phyloP scores from a whole-genome alignment of 1,139 yeast species.

The Debaryomyces sp. region DNA sequence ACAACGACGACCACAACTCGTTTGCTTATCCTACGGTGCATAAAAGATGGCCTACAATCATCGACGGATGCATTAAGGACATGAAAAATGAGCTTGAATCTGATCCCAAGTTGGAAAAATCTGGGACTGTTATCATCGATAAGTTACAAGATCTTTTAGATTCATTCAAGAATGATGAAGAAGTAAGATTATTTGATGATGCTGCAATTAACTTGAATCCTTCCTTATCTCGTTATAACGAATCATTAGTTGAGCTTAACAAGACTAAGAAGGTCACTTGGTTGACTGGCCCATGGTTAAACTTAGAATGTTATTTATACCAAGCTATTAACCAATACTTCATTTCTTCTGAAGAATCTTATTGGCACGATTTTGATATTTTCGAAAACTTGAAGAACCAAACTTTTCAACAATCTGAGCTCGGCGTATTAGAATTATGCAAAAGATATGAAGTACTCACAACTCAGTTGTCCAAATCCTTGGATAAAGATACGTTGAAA shows the following conservation, averaged over 20 bases:
- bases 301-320: conserved; percentile 82
- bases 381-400: conserved; percentile 69
- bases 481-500: conserved; percentile 51
- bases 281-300: conserved; percentile 93
- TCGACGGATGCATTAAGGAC: conserved; percentile 70
- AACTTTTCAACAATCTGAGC: conserved; percentile 73
- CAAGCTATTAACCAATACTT: conserved; percentile 59
- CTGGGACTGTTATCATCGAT: conserved; percentile 35
- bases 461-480: conserved; percentile 36
- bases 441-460: conserved; percentile 53
- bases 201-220: conserved; percentile 42
- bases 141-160: conserved; percentile 43
- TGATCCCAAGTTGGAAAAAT: conserved; percentile 20
- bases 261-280: conserved; percentile 53
- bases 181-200: conserved; percentile 44
- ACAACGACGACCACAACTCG: conserved; percentile 69
- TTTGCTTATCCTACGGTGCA: conserved; percentile 83
- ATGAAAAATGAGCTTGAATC: conserved; percentile 27
- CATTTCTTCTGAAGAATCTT: conserved; percentile 24
- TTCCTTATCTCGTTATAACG: conserved; percentile 55
- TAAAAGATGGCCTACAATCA: conserved; percentile 85
- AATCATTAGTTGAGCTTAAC: conserved; percentile 35
- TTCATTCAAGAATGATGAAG: conserved; percentile 40
- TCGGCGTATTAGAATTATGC: conserved; percentile 84
- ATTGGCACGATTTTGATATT: conserved; percentile 68